A percentile compares a stretch with the other conserved stretches of the same genome.
Evolutionary conservation across 2,329 filamentous ascomycete genomes (phyloP).

Genomic region (Stagonosporopsis tanaceti): DNA sequence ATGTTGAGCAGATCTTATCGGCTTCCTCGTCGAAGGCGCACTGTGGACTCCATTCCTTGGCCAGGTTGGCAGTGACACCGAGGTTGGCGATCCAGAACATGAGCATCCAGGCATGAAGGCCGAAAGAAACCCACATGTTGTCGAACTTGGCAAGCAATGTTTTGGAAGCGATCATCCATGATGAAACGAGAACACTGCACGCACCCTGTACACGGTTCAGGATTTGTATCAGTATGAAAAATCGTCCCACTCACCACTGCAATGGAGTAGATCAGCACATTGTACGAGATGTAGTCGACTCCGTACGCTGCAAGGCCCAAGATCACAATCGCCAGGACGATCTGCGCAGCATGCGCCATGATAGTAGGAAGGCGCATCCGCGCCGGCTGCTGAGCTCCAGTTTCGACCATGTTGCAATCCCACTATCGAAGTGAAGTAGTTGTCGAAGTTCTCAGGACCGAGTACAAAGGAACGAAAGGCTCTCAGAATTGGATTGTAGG

Average conservation of each 20-base stretch:
- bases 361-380: slow-evolving; percentile 23
- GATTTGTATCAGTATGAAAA: not conserved
- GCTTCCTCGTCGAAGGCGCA: slow-evolving; percentile 21
- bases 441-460: slow-evolving; percentile 12
- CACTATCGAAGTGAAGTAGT: slow-evolving; percentile 11
- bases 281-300: slow-evolving; percentile 50
- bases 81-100: slow-evolving; percentile 61
- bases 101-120: slow-evolving; percentile 60
- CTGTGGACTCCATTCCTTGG: slow-evolving; percentile 28
- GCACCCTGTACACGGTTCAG: slow-evolving; percentile 47
- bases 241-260: slow-evolving; percentile 24
- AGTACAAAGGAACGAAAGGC: not conserved
- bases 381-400: slow-evolving; percentile 6
- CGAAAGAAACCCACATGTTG: slow-evolving; percentile 64
- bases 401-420: slow-evolving; percentile 13
- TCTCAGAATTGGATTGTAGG: not conserved
- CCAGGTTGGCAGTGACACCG: slow-evolving; percentile 36
- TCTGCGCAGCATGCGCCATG: slow-evolving; percentile 32
- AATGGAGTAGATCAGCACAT: slow-evolving; percentile 46
- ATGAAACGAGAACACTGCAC: slow-evolving; percentile 54
- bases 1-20: slow-evolving; percentile 23
- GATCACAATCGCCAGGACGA: slow-evolving; percentile 55
- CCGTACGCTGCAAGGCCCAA: slow-evolving; percentile 60
- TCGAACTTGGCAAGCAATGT: slow-evolving; percentile 45
- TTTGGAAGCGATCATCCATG: slow-evolving; percentile 12